Evolutionary conservation across 805 yeast genomes (phyloP), one percentile per base, ranked within the genome.

Genomic region (Myxozyma neotropica): DNA sequence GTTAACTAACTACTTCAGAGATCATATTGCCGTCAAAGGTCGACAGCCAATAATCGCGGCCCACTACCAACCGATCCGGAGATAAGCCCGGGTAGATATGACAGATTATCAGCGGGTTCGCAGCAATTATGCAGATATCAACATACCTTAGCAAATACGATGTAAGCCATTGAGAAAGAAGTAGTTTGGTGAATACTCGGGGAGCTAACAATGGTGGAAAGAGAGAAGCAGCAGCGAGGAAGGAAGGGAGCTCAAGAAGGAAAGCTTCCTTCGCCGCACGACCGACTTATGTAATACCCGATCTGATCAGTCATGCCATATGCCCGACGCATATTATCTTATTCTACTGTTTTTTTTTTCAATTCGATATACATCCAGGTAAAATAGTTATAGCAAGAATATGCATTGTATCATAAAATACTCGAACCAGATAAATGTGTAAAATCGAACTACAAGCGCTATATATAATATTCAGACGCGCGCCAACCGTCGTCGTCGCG

Each of bases 111-210:
- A 44, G 21, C 21, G 13, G 17, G 17, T 23, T 44, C 35, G n/a
- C 2, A 27, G 8, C 29, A 24, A 17, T n/a, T 13, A 24, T 24
- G 21, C 48, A 44, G 52, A 40, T 48, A 10, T 29, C 27, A 13
- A 47, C 40, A 29, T 46, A 57, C 61, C 39, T 27, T 53, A 31
- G 61, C 56, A 31, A 52, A 27, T 15, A 44, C 43, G 33, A 57
- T 27, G 13, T 45, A 29, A 36, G 46, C 24, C 51, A 49, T 56
- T 48, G 35, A 31, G 35, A 23, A 21, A 7, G 8, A 15, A 23
- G 31, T 42, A 10, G 17, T 17, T 40, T 36, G n/a, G 10, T 36
- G 24, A 7, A 24, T 43, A 4, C 1, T 24, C 26, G 23, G 23
- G 5, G 27, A 13, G 31, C 27, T 23, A 31, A 17, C 31, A 40